A percentile compares a stretch with the other conserved stretches of the same genome.
Evolutionary conservation across 164 flowering plant species (phyloP).

Genomic region (Kalanchoe fedtschenkoi): DNA sequence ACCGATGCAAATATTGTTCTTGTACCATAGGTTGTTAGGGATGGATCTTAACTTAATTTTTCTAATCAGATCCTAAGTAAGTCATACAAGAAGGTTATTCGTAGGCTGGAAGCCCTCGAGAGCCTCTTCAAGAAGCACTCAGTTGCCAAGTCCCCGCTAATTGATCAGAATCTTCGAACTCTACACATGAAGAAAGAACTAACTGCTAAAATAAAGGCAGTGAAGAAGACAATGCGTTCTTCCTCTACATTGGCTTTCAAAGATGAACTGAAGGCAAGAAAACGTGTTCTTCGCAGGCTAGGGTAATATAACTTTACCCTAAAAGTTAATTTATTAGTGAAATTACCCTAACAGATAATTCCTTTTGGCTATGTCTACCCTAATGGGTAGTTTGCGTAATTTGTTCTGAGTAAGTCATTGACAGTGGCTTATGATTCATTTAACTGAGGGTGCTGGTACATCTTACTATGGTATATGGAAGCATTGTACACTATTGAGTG

Average conservation of each 20-base stretch:
- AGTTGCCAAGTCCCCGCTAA: conserved; percentile 67
- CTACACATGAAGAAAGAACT: conserved; percentile 73
- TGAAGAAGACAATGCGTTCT: conserved; percentile 56
- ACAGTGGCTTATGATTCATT: no score
- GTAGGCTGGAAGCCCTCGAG: conserved; percentile 82
- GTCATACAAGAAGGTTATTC: conserved; percentile 61
- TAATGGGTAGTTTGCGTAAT: no score
- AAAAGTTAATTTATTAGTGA: background rate
- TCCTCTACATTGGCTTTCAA: conserved; percentile 86
- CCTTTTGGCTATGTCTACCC: no score
- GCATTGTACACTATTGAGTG: no score
- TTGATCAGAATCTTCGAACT: conserved; percentile 71
- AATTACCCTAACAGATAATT: no score
- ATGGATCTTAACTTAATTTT: background rate
- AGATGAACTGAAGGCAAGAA: conserved; percentile 93
- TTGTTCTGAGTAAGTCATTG: no score
- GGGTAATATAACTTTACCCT: conserved; percentile 39
- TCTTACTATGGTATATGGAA: no score
- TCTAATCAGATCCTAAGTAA: conserved; percentile 65
- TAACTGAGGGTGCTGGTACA: no score
- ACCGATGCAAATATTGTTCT: background rate
- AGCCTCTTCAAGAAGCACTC: conserved; percentile 70
- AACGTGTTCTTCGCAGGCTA: conserved; percentile 77
- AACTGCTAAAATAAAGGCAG: conserved; percentile 60
- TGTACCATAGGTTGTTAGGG: conserved; percentile 4